These are phyloP conservation scores for Aspergillus olivimuriae DNA, from an alignment of 495 filamentous ascomycete species.

Conservation along the genomic window DNA sequence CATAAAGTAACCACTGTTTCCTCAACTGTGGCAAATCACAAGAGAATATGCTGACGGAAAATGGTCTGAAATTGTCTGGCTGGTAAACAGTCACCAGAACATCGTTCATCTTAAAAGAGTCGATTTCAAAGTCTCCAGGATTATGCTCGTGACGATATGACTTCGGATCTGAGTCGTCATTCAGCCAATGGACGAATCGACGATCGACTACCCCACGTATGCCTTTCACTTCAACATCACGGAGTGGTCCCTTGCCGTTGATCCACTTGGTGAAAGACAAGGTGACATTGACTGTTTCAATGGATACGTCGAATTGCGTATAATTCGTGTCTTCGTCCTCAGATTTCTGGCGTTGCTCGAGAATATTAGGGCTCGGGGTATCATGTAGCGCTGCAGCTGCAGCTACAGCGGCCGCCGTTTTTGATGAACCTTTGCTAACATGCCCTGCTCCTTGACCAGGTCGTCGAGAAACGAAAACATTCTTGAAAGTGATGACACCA, in stretches of 20 bases:
- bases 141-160: constrained; percentile 80
- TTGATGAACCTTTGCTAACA: constrained; percentile 89
- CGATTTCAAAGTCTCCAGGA: constrained; percentile 93
- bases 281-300: constrained; percentile 93
- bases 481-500: constrained; percentile 92
- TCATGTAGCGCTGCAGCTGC: constrained; percentile 60
- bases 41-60: constrained; percentile 88
- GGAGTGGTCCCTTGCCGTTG: constrained; percentile 87
- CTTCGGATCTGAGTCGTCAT: constrained; percentile 73
- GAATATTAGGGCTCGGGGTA: constrained; percentile 13
- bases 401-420: constrained; percentile 78
- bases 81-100: constrained; percentile 89
- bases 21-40: constrained; percentile 88
- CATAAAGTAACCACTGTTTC: constrained; percentile 97
- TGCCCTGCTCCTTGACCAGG: constrained; percentile 71
- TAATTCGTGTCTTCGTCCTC: constrained; percentile 91
- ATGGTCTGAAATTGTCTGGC: constrained; percentile 82
- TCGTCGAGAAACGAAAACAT: constrained; percentile 89
- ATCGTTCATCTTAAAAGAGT: constrained; percentile 93
- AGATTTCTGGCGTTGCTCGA: constrained; percentile 9
- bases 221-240: constrained; percentile 88
- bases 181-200: constrained; percentile 66
- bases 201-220: constrained; percentile 95
- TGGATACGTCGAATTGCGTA: constrained; percentile 92
- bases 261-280: constrained; percentile 98